Evolutionary conservation across 495 filamentous ascomycete genomes (phyloP).

Genomic region (Penicillium coprophilum): DNA sequence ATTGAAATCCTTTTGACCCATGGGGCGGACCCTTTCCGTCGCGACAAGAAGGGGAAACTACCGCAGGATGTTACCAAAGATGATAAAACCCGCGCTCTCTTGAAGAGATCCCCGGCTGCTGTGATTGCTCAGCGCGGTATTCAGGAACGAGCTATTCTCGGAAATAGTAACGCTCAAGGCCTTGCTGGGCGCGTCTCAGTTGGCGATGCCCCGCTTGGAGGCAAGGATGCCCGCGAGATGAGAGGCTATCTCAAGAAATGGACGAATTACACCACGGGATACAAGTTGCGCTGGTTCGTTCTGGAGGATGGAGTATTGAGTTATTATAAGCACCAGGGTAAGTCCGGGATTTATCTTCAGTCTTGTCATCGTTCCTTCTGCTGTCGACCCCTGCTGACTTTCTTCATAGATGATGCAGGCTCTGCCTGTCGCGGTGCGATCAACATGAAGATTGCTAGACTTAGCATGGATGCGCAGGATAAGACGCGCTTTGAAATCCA

Average conservation of each 20-base stretch:
- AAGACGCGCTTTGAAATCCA: constrained; percentile 97
- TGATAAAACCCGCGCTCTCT: constrained; percentile 76
- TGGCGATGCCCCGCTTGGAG: constrained; percentile 64
- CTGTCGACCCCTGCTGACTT: constrained; percentile 7
- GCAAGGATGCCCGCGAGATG: constrained; percentile 91
- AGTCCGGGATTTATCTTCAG: constrained; percentile 3
- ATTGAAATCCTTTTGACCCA: constrained; percentile 89
- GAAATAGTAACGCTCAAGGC: constrained; percentile 63
- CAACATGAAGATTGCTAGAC: constrained; percentile 93
- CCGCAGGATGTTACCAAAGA: constrained; percentile 98
- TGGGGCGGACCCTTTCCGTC: constrained; percentile 94
- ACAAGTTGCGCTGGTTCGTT: constrained; percentile 97
- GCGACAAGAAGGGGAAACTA: constrained; percentile 91
- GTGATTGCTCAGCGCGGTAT: constrained; percentile 92
- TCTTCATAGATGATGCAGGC: constrained; percentile 62
- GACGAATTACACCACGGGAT: constrained; percentile 97
- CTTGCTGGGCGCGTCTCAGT: constrained; percentile 50
- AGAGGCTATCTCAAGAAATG: constrained; percentile 98
- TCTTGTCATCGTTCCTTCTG: background rate
- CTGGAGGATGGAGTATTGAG: constrained; percentile 95
- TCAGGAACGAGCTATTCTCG: constrained; percentile 93
- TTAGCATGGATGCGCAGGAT: constrained; percentile 94
- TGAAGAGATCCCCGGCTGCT: constrained; percentile 93
- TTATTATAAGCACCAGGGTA: constrained; percentile 97
- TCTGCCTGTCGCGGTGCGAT: constrained; percentile 89